Conservation (phyloP, 257 asterid species). For the Schizonepeta tenuifolia region DNA sequence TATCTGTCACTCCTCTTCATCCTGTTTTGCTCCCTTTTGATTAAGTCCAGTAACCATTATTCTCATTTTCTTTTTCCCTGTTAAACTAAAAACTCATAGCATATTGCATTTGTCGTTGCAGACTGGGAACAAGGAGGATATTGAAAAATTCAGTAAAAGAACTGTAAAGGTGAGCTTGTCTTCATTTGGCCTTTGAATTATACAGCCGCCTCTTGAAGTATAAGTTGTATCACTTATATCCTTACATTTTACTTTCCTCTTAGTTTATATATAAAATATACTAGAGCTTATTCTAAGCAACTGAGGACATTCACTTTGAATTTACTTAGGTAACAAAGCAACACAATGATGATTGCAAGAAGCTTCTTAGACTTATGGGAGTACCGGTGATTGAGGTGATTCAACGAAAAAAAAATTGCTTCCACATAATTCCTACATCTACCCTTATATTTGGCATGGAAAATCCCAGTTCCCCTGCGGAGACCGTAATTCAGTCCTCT, state of each 20-base stretch:
- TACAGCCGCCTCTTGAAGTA: conserved; percentile 20
- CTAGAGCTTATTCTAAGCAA: conserved; percentile 20
- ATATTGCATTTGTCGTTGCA: conserved; percentile 41
- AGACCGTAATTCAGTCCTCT: conserved; percentile 20
- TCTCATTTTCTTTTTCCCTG: conserved; percentile 14
- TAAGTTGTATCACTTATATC: neutral
- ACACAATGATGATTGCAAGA: conserved; percentile 96
- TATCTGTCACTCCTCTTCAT: conserved; percentile 2
- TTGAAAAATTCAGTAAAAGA: conserved; percentile 96
- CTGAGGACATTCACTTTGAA: conserved; percentile 27
- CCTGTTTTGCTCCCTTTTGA: neutral
- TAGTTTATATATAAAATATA: conserved; percentile 26
- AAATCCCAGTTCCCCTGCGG: conserved; percentile 14
- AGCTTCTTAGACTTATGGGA: conserved; percentile 94
- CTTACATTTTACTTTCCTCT: conserved; percentile 13
- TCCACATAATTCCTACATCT: conserved; percentile 21
- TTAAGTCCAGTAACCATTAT: neutral
- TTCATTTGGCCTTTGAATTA: conserved; percentile 8
- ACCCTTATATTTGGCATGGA: conserved; percentile 13
- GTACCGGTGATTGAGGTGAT: conserved; percentile 96
- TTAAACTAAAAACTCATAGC: conserved; percentile 4
- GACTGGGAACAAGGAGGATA: conserved; percentile 85
- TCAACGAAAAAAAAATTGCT: no score
- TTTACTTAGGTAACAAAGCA: conserved; percentile 78
- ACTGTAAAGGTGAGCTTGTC: conserved; percentile 80